phyloP scores from a whole-genome alignment of 2,329 filamentous ascomycete genomes.

The Aspergillus sp. region DNA sequence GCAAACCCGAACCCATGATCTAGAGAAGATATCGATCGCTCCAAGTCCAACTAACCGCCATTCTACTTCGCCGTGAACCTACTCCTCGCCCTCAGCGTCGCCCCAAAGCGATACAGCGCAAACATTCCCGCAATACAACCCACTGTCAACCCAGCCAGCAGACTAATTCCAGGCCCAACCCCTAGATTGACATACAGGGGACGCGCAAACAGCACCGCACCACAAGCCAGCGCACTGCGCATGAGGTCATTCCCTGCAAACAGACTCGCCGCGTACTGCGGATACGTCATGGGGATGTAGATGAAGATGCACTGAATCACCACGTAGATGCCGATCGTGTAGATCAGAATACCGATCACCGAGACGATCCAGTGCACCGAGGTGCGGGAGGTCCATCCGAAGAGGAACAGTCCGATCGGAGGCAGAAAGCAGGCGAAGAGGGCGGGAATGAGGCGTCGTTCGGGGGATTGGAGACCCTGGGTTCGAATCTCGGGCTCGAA shows the following conservation, averaged over 20 bases:
- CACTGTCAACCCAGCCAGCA: conserved; percentile 38
- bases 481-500: conserved; percentile 52
- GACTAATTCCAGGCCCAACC: conserved; percentile 30
- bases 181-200: conserved; percentile 32
- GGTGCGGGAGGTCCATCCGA: conserved; percentile 21
- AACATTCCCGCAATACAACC: conserved; percentile 23
- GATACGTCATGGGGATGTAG: conserved; percentile 34
- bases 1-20: too few species aligned
- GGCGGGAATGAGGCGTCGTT: conserved; percentile 56
- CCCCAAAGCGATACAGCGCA: conserved; percentile 19
- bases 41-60: not conserved
- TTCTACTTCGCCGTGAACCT: conserved; percentile 6
- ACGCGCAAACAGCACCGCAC: conserved; percentile 36
- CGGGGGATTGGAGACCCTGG: conserved; percentile 53
- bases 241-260: conserved; percentile 39
- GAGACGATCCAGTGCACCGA: conserved; percentile 35
- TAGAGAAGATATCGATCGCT: too few species aligned
- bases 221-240: conserved; percentile 35
- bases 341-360: conserved; percentile 43
- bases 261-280: conserved; percentile 30
- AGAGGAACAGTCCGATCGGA: conserved; percentile 61
- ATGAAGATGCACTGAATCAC: conserved; percentile 45
- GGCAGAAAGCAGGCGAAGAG: conserved; percentile 55
- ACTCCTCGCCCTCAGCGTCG: conserved; percentile 13
- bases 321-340: conserved; percentile 37